Base-by-base conservation (phyloP, 208 protist genomes). In the Trypanosoma scelopori region DNA sequence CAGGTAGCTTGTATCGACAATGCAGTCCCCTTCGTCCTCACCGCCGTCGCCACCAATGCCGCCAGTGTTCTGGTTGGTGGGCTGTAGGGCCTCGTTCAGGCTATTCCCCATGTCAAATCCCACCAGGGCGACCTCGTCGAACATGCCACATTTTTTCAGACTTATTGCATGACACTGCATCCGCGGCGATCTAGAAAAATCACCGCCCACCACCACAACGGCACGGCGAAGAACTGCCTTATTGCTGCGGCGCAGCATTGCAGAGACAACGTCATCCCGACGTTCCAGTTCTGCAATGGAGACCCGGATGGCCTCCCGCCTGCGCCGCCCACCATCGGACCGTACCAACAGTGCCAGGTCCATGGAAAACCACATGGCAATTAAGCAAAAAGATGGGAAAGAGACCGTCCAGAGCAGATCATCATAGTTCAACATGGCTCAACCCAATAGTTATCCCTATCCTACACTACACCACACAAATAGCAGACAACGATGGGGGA, bases 121-220 rank as follows among this genome's bases (percentile, higher is more conserved):
- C 18, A 97, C 79, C 12, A 93, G 71, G 42, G 88, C 60, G 11
- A 94, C 71, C 52, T 91, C 82, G 55, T 91, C 78, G 57, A 94
- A 92, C 46, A 84, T 68, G 15, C 84, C 84, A 68, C 82, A 80
- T 35, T 56, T 58, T 5, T 85, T 81, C 18, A 97, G 77, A 56
- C 83, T 93, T 11, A 75, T 51, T 35, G 88, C 80, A 65, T 97
- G 93, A 74, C 96, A 96, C 66, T 95, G 89, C 92, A 97, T 97
- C 25, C 93, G 81, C 5, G 93, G 93, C 6, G 84, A 92, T 5
- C 87, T 69, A 5, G 89, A 87, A 66, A 97, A 88, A 51, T 97
- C 92, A 13, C 93, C 93, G 37, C 90, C 88, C 22, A 97, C 93
- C 9, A 94, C 65, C 3, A 97, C 89, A 15, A 93, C 84, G 16